Evolutionary conservation across 768 basidiomycete genomes (phyloP).

Genomic region (Phylloporus arenicola): DNA sequence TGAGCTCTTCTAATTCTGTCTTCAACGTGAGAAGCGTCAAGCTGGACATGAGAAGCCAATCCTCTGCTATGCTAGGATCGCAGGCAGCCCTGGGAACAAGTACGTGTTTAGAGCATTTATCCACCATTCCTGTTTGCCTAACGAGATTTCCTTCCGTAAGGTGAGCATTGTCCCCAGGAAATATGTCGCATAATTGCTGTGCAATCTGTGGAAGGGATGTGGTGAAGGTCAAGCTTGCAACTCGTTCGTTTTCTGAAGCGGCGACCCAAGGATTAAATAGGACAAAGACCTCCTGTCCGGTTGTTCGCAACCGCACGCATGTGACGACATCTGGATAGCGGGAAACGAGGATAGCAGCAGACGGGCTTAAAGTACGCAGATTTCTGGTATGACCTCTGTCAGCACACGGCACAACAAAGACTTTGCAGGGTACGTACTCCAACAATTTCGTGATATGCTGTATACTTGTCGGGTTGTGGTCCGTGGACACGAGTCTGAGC

Average conservation of each 20-base stretch:
- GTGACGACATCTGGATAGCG: slow-evolving; percentile 56
- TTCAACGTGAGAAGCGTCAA: slow-evolving; percentile 40
- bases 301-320: slow-evolving; percentile 35
- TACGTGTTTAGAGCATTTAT: slow-evolving; percentile 50
- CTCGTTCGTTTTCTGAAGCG: slow-evolving; percentile 43
- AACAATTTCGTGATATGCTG: slow-evolving; percentile 26
- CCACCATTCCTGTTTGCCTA: slow-evolving; percentile 52
- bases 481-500: slow-evolving; percentile 32
- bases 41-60: slow-evolving; percentile 44
- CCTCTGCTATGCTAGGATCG: slow-evolving; percentile 20
- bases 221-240: slow-evolving; percentile 51
- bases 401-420: background rate
- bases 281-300: slow-evolving; percentile 38
- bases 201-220: slow-evolving; percentile 38
- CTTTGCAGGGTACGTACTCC: slow-evolving; percentile 10
- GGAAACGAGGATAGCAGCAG: slow-evolving; percentile 44
- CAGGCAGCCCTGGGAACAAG: slow-evolving; percentile 36
- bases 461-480: slow-evolving; percentile 32
- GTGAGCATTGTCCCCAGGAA: slow-evolving; percentile 38
- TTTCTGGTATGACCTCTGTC: slow-evolving; percentile 18
- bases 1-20: slow-evolving; percentile 37
- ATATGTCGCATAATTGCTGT: slow-evolving; percentile 37
- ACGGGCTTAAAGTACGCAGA: slow-evolving; percentile 11
- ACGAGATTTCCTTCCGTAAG: slow-evolving; percentile 36
- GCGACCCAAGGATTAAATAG: slow-evolving; percentile 59